A percentile compares a stretch with the other conserved stretches of the same genome.
phyloP scores from a whole-genome alignment of 176 grass and related monocot genomes.

The Cenchrus fungigraminus region DNA sequence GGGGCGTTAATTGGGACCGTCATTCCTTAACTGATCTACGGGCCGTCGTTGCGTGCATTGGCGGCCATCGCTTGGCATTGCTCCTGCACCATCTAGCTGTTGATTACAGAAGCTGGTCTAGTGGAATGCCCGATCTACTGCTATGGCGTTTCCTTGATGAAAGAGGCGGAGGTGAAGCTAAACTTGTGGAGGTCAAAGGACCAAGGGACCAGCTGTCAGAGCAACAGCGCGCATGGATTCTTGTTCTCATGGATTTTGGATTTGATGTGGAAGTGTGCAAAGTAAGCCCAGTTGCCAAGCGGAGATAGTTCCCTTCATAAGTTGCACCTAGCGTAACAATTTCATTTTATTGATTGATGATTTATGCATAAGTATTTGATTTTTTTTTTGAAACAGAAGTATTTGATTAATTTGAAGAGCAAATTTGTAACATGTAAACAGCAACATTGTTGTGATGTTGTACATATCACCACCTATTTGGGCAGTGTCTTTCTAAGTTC shows the following conservation, averaged over 20 bases:
- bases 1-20: slow-evolving; percentile 69
- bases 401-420: slow-evolving; percentile 18
- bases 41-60: slow-evolving; percentile 62
- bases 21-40: slow-evolving; percentile 76
- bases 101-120: slow-evolving; percentile 93
- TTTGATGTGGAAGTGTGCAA: slow-evolving; percentile 91
- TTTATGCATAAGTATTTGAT: not conserved
- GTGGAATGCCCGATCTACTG: slow-evolving; percentile 87
- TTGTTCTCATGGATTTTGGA: slow-evolving; percentile 74
- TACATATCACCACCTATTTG: not conserved
- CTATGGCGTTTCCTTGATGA: slow-evolving; percentile 84
- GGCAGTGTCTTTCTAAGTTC: not conserved
- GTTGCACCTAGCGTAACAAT: not conserved
- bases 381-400: not conserved
- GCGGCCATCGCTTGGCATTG: slow-evolving; percentile 58
- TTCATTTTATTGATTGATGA: slow-evolving; percentile 38
- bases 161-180: slow-evolving; percentile 60
- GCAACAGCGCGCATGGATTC: slow-evolving; percentile 89
- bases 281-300: slow-evolving; percentile 57
- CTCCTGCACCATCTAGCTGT: slow-evolving; percentile 73
- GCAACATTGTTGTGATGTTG: slow-evolving; percentile 7
- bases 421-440: slow-evolving; percentile 25
- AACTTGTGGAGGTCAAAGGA: slow-evolving; percentile 95
- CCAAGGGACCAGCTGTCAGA: slow-evolving; percentile 82
- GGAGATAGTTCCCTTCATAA: slow-evolving; percentile 19